phyloP scores from a whole-genome alignment of 495 filamentous ascomycete genomes.

The Podospora pseudoanserina region DNA sequence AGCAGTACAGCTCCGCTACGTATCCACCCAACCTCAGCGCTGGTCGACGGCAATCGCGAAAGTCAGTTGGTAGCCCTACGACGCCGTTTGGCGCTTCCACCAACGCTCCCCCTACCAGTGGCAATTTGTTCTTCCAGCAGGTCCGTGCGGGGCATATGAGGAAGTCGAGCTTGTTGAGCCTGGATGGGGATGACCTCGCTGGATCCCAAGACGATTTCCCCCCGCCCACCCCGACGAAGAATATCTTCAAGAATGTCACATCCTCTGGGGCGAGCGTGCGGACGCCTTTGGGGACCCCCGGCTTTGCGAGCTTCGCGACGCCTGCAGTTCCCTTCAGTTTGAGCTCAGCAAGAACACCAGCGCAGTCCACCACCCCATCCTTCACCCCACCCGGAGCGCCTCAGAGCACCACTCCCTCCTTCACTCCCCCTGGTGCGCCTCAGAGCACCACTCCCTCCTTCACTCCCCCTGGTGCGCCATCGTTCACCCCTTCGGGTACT shows the following conservation, averaged over 20 bases:
- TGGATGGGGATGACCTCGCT: conserved; percentile 69
- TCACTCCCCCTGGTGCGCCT: conserved; percentile 25
- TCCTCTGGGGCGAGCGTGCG: conserved; percentile 23
- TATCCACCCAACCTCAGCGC: conserved; percentile 56
- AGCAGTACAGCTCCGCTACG: conserved; percentile 63
- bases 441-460: conserved; percentile 31
- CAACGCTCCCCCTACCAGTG: conserved; percentile 32
- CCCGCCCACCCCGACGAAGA: conserved; percentile 91
- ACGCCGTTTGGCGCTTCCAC: conserved; percentile 61
- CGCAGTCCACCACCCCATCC: conserved; percentile 21
- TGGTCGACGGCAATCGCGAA: conserved; percentile 39
- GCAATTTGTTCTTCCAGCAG: conserved; percentile 40
- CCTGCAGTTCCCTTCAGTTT: conserved; percentile 27
- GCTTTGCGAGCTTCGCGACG: conserved; percentile 30
- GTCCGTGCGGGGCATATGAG: conserved; percentile 46
- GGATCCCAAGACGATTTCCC: conserved; percentile 69
- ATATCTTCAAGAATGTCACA: conserved; percentile 38
- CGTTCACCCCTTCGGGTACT: conserved; percentile 27
- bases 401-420: conserved; percentile 30
- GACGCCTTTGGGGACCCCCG: conserved; percentile 27
- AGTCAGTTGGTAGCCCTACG: conserved; percentile 44
- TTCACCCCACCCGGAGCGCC: conserved; percentile 27
- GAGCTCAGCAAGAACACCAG: conserved; percentile 11
- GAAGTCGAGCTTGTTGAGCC: conserved; percentile 69
- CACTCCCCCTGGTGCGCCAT: conserved; percentile 29